These are phyloP conservation scores for Schwanniomyces polymorphus DNA, from an alignment of 805 yeast genomes.

Conservation along the genomic window DNA sequence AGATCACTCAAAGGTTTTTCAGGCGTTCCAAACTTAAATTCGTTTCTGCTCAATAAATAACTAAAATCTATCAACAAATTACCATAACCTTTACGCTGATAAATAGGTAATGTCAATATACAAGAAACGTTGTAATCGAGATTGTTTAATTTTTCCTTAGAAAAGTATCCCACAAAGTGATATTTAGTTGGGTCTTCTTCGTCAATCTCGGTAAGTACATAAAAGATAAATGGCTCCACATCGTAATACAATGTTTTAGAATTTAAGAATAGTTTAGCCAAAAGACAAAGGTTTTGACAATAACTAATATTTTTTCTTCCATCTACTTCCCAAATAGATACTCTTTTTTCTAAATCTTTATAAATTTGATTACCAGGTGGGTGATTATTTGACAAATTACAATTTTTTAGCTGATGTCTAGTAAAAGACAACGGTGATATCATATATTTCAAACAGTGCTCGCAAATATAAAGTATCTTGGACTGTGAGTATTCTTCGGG, in stretches of 20 bases:
- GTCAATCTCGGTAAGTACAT: constrained; percentile 74
- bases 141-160: constrained; percentile 78
- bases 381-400: constrained; percentile 51
- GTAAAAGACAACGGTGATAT: constrained; percentile 61
- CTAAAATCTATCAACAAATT: constrained; percentile 86
- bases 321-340: constrained; percentile 56
- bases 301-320: constrained; percentile 80
- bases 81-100: constrained; percentile 89
- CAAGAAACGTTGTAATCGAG: constrained; percentile 86
- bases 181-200: constrained; percentile 40
- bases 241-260: constrained; percentile 92
- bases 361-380: constrained; percentile 62
- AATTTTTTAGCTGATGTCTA: constrained; percentile 72
- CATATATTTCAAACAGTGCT: constrained; percentile 79
- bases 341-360: constrained; percentile 26
- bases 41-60: constrained; percentile 72
- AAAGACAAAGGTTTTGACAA: constrained; percentile 85
- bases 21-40: constrained; percentile 84
- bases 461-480: constrained; percentile 71
- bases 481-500: constrained; percentile 79
- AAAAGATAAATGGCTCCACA: constrained; percentile 93
- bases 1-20: constrained; percentile 90
- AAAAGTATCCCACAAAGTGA: constrained; percentile 92
- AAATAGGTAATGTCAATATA: constrained; percentile 83
- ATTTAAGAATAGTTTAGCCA: constrained; percentile 86